A percentile compares a stretch with the other conserved stretches of the same genome.
These are phyloP conservation scores for Recurvomyces mirabilis DNA, from an alignment of 495 filamentous ascomycete species.

Conservation along the genomic window DNA sequence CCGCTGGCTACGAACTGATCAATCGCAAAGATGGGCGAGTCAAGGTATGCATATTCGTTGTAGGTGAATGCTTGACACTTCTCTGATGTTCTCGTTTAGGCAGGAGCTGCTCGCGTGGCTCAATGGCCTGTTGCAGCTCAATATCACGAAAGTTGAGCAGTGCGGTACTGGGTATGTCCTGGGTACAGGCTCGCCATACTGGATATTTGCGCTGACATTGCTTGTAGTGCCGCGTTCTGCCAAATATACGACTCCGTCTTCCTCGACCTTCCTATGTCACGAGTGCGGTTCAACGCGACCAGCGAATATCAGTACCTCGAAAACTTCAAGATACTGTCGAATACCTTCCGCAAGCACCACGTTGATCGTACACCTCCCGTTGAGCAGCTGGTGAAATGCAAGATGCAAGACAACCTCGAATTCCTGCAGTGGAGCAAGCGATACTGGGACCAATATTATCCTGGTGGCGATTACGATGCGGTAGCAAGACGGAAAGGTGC, in stretches of 20 bases:
- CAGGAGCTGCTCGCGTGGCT: constrained; percentile 95
- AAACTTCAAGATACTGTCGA: constrained; percentile 80
- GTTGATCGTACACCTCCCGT: constrained; percentile 83
- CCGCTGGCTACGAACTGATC: too few species aligned
- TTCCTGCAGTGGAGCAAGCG: constrained; percentile 94
- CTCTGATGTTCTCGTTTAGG: constrained; percentile 36
- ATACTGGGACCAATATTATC: constrained; percentile 97
- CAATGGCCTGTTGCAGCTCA: constrained; percentile 92
- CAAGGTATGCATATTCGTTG: constrained; percentile 2
- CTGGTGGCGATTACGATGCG: constrained; percentile 92
- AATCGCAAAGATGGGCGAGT: constrained; percentile 9
- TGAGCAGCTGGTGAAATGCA: constrained; percentile 84
- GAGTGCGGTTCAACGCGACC: constrained; percentile 97
- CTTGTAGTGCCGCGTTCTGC: constrained; percentile 82
- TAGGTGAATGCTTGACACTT: background rate
- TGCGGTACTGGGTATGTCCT: constrained; percentile 89
- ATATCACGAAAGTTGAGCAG: constrained; percentile 97
- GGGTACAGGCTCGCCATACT: too few species aligned
- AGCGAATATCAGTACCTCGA: constrained; percentile 93
- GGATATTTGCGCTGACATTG: too few species aligned
- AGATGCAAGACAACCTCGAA: constrained; percentile 99
- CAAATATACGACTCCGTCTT: constrained; percentile 97
- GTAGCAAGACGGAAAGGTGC: constrained; percentile 70
- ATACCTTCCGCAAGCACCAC: constrained; percentile 61
- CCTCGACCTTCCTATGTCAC: constrained; percentile 88